A percentile compares a stretch with the other conserved stretches of the same genome.
phyloP scores from a whole-genome alignment of 345 rosid genomes.

The Leavenworthia alabamica region DNA sequence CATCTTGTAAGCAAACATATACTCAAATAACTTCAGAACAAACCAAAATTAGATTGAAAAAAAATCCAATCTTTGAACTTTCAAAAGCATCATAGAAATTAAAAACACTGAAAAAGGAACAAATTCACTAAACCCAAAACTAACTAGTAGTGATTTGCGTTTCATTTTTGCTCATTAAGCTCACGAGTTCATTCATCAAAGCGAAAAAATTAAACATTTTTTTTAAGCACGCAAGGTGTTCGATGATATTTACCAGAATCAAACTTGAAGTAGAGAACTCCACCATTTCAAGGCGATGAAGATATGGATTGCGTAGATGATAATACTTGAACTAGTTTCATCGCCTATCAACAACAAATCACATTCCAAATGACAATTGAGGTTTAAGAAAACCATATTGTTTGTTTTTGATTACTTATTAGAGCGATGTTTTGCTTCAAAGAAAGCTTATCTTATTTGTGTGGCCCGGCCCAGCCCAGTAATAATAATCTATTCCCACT shows the following conservation, averaged over 20 bases:
- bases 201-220: not conserved
- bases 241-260: slow-evolving; percentile 28
- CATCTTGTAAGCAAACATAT: not conserved
- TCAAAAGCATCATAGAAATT: not conserved
- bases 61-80: slow-evolving; percentile 1
- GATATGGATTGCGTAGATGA: not conserved
- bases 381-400: too few species aligned
- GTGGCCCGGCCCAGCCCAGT: too few species aligned
- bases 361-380: not conserved
- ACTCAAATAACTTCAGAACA: not conserved
- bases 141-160: not conserved
- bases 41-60: not conserved
- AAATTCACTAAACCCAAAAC: not conserved
- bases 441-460: too few species aligned
- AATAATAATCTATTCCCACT: too few species aligned
- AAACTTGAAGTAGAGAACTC: not conserved
- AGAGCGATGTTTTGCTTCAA: too few species aligned
- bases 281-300: not conserved
- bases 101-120: not conserved
- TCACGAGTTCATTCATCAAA: not conserved
- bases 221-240: slow-evolving; percentile 18
- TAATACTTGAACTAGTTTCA: slow-evolving; percentile 1
- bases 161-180: not conserved
- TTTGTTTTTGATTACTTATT: too few species aligned
- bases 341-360: not conserved